phyloP scores from a whole-genome alignment of 805 yeast species.

The Yarrowia osloensis region DNA sequence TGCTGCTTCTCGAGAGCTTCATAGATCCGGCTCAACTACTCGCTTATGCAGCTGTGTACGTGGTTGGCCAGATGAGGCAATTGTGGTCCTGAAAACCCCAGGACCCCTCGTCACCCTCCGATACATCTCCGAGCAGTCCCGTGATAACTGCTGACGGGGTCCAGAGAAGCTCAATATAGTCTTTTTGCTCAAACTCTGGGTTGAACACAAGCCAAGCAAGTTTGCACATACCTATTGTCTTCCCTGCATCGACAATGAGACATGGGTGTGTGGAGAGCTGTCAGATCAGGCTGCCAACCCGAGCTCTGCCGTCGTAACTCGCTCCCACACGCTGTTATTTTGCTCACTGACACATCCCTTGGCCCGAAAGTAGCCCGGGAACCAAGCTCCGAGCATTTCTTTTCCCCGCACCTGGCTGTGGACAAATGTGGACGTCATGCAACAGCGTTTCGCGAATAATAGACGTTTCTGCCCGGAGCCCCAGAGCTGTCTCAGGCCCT shows the following conservation, averaged over 20 bases:
- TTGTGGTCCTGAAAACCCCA: no score
- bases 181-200: constrained; percentile 14
- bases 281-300: not conserved
- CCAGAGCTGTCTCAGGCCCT: not conserved
- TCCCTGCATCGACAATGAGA: constrained; percentile 24
- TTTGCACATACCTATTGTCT: not conserved
- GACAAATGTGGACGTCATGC: not conserved
- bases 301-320: no score
- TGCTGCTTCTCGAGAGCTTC: no score
- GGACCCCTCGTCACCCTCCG: no score
- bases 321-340: not conserved
- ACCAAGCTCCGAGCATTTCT: not conserved
- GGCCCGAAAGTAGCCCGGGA: not conserved
- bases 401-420: not conserved
- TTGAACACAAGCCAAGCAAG: not conserved
- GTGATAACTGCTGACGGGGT: not conserved
- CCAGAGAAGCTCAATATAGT: not conserved
- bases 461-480: not conserved
- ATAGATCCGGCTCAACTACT: not conserved
- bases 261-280: not conserved
- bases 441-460: not conserved
- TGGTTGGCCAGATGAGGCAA: not conserved
- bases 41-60: not conserved
- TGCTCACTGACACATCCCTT: not conserved
- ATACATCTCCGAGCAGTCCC: not conserved